Percentiles rank a stretch among this genome's conserved stretches.
Conservation (phyloP, 108 stramenopile genomes). For the Nitzschia putrida region DNA sequence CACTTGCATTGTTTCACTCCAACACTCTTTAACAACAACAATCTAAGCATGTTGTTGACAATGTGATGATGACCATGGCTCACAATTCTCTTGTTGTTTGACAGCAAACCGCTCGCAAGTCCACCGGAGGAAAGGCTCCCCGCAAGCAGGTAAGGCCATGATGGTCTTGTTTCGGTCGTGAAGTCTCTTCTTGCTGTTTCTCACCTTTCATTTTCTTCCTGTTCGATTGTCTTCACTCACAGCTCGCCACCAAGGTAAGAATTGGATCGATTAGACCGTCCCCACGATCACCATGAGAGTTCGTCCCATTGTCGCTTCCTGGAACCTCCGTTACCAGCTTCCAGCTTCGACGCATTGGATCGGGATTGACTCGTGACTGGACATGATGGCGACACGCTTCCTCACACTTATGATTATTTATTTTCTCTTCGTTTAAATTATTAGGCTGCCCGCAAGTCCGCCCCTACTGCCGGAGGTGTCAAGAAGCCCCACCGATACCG, state of each 20-base stretch:
- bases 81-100: constrained; percentile 2
- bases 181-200: not conserved
- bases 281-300: not conserved
- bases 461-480: constrained; percentile 87
- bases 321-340: too few species aligned
- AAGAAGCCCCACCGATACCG: constrained; percentile 87
- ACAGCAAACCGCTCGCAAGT: constrained; percentile 95
- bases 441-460: constrained; percentile 82
- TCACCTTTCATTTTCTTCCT: not conserved
- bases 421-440: not conserved
- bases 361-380: not conserved
- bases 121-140: constrained; percentile 97
- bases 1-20: not conserved
- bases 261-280: too few species aligned
- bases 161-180: not conserved
- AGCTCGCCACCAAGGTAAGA: constrained; percentile 55
- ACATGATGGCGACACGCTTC: not conserved
- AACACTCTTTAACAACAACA: not conserved
- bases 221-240: not conserved
- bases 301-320: not conserved
- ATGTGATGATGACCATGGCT: not conserved
- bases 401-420: not conserved
- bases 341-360: not conserved
- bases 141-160: constrained; percentile 69
- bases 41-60: not conserved